Conservation (phyloP, 345 rosid species). For the Erodium maritimum region DNA sequence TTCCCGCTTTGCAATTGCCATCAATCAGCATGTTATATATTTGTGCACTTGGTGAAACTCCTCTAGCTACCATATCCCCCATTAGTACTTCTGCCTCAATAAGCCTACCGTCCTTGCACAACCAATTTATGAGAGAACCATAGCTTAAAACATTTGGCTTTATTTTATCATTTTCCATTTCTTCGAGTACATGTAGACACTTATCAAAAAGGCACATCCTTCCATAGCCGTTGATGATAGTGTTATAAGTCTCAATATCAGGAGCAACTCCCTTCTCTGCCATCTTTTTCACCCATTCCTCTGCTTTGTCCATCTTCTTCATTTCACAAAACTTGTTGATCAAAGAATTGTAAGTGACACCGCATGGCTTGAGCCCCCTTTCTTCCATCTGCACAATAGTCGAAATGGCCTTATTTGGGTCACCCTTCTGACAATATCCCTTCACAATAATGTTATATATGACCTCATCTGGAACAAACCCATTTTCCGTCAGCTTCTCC, state of each 20-base stretch:
- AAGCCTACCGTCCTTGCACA: conserved; percentile 59
- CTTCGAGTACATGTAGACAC: conserved; percentile 63
- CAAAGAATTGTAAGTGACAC: conserved; percentile 51
- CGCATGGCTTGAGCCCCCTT: conserved; percentile 41
- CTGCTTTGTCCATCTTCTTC: conserved; percentile 49
- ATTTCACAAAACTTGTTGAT: conserved; percentile 42
- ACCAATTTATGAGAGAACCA: conserved; percentile 57
- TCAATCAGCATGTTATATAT: conserved; percentile 68
- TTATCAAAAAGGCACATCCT: conserved; percentile 36
- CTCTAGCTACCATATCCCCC: conserved; percentile 49
- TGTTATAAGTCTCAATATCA: conserved; percentile 47
- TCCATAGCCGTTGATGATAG: conserved; percentile 63
- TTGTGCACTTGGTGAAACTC: conserved; percentile 42
- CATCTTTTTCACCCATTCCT: conserved; percentile 57
- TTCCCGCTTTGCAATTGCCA: conserved; percentile 44
- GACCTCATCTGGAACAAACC: conserved; percentile 39
- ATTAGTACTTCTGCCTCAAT: conserved; percentile 66
- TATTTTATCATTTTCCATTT: conserved; percentile 49
- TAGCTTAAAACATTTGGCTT: conserved; percentile 64
- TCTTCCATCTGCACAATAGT: conserved; percentile 47
- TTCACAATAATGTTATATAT: conserved; percentile 49
- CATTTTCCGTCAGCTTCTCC: conserved; percentile 30
- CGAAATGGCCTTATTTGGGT: conserved; percentile 33
- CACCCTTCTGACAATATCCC: conserved; percentile 51
- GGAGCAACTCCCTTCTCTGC: conserved; percentile 44